A percentile compares a stretch with the other conserved stretches of the same genome.
Evolutionary conservation across 805 yeast genomes (phyloP).

Genomic region (Hemisphaericaspora nanyangensis): DNA sequence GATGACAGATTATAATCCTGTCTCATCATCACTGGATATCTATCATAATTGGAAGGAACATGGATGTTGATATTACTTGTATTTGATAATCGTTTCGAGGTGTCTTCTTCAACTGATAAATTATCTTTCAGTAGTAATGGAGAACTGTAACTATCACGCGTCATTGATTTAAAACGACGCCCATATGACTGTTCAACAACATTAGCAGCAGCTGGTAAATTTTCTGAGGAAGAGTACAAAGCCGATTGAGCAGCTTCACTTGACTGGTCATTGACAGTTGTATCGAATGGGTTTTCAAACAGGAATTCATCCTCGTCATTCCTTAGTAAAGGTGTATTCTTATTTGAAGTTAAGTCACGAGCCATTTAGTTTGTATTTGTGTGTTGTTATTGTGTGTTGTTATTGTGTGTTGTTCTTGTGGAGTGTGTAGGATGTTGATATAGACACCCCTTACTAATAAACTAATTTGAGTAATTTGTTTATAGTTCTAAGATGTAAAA

Average conservation of each 20-base stretch:
- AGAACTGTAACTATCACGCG: neutral
- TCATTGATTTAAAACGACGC: neutral
- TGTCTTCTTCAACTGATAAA: neutral
- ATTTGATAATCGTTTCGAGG: neutral
- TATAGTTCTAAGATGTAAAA: too few relatives aligned
- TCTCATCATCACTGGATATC: conserved; percentile 56
- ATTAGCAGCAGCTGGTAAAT: neutral
- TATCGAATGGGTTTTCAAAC: neutral
- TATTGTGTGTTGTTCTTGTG: neutral
- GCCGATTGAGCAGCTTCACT: neutral
- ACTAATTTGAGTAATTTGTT: too few relatives aligned
- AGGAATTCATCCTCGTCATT: neutral
- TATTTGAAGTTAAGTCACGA: neutral
- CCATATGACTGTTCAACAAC: neutral
- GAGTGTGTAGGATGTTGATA: too few relatives aligned
- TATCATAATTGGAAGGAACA: conserved; percentile 55
- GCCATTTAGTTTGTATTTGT: neutral
- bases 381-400: neutral
- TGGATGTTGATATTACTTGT: conserved; percentile 15
- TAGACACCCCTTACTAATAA: too few relatives aligned
- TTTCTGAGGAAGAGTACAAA: neutral
- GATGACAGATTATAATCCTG: neutral
- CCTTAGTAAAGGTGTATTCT: neutral
- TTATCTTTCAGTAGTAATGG: neutral
- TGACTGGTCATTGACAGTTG: neutral